A percentile compares a stretch with the other conserved stretches of the same genome.
phyloP scores from a whole-genome alignment of 768 basidiomycete species.

The Cytidiella melzeri region DNA sequence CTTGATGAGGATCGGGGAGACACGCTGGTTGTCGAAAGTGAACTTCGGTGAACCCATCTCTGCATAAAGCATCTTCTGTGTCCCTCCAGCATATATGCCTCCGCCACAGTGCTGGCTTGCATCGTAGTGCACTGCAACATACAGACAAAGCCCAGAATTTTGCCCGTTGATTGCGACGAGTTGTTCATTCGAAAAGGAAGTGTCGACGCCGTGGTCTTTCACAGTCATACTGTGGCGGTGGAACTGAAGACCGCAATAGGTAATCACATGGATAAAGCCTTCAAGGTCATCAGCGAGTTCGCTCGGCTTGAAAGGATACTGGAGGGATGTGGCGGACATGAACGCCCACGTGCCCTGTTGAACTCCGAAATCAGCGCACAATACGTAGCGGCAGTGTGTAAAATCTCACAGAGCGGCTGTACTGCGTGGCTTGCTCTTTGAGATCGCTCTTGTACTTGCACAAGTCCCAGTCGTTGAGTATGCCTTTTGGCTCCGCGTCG shows the following conservation, averaged over 20 bases:
- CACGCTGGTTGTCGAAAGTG: neutral
- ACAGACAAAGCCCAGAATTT: neutral
- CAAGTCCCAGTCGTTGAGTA: conserved; percentile 12
- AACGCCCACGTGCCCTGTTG: conserved; percentile 18
- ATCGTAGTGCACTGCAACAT: neutral
- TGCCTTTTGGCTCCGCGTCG: neutral
- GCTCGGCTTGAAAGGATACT: conserved; percentile 4
- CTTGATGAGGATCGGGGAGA: neutral
- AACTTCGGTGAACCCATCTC: neutral
- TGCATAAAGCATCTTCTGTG: neutral
- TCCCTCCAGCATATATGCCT: neutral
- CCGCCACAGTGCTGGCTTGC: neutral
- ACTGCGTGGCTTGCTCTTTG: neutral
- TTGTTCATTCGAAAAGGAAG: neutral
- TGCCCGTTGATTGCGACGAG: neutral
- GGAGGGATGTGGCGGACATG: conserved; percentile 10
- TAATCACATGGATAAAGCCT: conserved; percentile 13
- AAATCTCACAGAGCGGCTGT: neutral
- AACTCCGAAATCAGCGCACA: neutral
- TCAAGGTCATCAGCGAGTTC: conserved; percentile 16
- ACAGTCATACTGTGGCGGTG: neutral
- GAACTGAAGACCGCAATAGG: neutral
- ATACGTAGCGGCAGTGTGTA: neutral
- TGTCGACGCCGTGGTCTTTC: too few species aligned
- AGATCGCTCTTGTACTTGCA: conserved; percentile 9